Conservation (phyloP, 345 rosid species). For the Rhodomyrtus tomentosa region DNA sequence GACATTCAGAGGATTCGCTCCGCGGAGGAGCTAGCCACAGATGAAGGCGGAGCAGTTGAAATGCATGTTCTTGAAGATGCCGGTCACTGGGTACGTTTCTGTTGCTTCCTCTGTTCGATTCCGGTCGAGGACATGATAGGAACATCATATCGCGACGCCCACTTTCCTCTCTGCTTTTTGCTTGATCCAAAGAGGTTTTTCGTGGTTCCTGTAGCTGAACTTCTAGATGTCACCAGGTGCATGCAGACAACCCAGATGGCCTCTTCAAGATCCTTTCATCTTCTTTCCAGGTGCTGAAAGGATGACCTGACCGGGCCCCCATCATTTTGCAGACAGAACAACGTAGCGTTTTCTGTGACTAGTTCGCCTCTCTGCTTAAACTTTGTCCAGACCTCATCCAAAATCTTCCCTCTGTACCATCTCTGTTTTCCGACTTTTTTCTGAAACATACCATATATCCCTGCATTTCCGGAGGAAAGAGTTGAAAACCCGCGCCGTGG, state of each 20-base stretch:
- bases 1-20: conserved; percentile 90
- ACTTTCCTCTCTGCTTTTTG: background rate
- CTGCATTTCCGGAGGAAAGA: background rate
- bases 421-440: background rate
- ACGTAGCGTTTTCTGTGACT: background rate
- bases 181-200: background rate
- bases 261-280: conserved; percentile 82
- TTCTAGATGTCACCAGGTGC: conserved; percentile 39
- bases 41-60: conserved; percentile 84
- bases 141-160: background rate
- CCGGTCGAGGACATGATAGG: background rate
- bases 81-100: conserved; percentile 75
- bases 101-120: background rate
- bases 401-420: background rate
- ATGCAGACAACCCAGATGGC: conserved; percentile 91
- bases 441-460: background rate
- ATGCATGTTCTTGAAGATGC: conserved; percentile 99
- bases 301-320: background rate
- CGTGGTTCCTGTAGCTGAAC: background rate
- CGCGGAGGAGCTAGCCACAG: conserved; percentile 79
- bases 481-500: background rate
- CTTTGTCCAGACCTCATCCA: background rate
- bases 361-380: background rate
- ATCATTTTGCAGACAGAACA: background rate
- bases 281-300: conserved; percentile 48